These are phyloP conservation scores for Thermochaetoides thermophila DNA, from an alignment of 495 filamentous ascomycete genomes.

Conservation along the genomic window DNA sequence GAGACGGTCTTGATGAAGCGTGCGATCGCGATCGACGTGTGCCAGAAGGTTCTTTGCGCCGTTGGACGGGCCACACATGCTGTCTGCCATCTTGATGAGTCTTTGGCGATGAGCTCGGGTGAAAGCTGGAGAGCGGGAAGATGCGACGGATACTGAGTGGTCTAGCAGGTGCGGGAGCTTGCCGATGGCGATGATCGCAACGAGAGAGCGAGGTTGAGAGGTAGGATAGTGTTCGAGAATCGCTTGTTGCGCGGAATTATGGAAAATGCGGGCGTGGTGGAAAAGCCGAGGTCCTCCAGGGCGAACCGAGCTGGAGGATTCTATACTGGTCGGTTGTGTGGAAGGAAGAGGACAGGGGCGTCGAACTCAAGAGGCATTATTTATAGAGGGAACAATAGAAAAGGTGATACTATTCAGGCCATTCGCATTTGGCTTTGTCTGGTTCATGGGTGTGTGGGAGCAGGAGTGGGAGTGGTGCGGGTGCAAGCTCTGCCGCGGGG, in stretches of 20 bases:
- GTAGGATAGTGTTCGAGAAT: too few relatives aligned
- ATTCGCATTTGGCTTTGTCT: conserved; percentile 1
- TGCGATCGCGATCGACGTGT: conserved; percentile 61
- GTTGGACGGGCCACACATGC: conserved; percentile 80
- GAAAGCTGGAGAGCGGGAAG: too few relatives aligned
- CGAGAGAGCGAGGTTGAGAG: too few relatives aligned
- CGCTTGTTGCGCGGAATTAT: not conserved
- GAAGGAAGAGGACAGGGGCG: not conserved
- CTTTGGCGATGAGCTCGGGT: conserved; percentile 1
- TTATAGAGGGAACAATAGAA: conserved; percentile 2
- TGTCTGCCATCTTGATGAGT: conserved; percentile 50
- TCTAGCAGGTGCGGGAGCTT: too few relatives aligned
- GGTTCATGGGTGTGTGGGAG: not conserved
- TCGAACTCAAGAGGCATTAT: conserved; percentile 1
- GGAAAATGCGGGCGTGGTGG: not conserved
- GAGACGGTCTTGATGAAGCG: conserved; percentile 69
- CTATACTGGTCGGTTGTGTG: conserved; percentile 1
- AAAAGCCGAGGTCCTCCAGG: conserved; percentile 8
- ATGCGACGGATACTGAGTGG: too few relatives aligned
- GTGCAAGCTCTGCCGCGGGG: conserved; percentile 1
- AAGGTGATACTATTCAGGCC: conserved; percentile 1
- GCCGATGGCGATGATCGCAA: too few relatives aligned
- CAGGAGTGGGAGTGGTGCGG: too few relatives aligned
- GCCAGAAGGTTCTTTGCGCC: conserved; percentile 73
- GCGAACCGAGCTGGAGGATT: conserved; percentile 3